Conservation (phyloP, 305 asterid species). For the Fraxinus platypoda region DNA sequence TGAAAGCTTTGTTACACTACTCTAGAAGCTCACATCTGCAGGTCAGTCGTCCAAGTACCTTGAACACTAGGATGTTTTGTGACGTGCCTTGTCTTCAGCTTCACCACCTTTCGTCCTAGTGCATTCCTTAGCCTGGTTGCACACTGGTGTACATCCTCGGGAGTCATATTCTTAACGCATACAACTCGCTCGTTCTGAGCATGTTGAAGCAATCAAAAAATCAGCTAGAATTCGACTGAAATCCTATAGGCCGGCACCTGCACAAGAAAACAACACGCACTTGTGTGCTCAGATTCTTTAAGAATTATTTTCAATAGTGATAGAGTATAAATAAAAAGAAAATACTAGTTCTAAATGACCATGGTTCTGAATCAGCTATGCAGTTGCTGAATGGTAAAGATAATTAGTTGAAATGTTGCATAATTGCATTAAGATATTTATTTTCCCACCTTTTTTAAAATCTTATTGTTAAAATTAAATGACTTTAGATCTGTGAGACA, state of each 20-base stretch:
- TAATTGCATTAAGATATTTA: not conserved
- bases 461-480: not conserved
- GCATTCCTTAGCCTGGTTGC: slow-evolving; percentile 70
- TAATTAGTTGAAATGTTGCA: not conserved
- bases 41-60: slow-evolving; percentile 79
- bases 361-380: not conserved
- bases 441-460: too few relatives aligned
- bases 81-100: slow-evolving; percentile 72
- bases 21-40: slow-evolving; percentile 38
- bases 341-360: not conserved
- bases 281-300: not conserved
- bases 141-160: slow-evolving; percentile 58
- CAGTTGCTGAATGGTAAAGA: not conserved
- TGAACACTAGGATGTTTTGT: slow-evolving; percentile 77
- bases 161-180: slow-evolving; percentile 60
- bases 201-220: not conserved
- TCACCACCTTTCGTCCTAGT: slow-evolving; percentile 83
- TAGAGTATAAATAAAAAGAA: too few relatives aligned
- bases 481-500: not conserved
- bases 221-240: not conserved
- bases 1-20: not conserved
- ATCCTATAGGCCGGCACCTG: not conserved
- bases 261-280: not conserved
- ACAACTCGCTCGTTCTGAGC: slow-evolving; percentile 77
- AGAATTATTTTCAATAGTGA: not conserved